These are phyloP conservation scores for Hevea brasiliensis DNA, from an alignment of 345 rosid genomes.

Conservation along the genomic window DNA sequence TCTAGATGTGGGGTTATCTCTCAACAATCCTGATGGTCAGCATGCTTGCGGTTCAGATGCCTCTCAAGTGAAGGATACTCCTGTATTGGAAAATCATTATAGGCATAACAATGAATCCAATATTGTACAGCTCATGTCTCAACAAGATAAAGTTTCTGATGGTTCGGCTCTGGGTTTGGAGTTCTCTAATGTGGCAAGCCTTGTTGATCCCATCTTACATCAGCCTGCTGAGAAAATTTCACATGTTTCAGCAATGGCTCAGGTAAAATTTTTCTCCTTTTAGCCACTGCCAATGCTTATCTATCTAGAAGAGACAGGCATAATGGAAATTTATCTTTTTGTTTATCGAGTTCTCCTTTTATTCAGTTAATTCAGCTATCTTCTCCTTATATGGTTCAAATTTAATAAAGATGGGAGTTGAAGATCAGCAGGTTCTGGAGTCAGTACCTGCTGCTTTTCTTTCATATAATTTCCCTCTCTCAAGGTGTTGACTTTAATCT, in stretches of 20 bases:
- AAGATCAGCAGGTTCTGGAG: conserved; percentile 2
- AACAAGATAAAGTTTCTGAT: conserved; percentile 12
- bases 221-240: conserved; percentile 26
- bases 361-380: background rate
- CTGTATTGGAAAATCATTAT: conserved; percentile 25
- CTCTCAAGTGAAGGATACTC: conserved; percentile 53
- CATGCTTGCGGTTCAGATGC: conserved; percentile 28
- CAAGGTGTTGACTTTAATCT: conserved; percentile 17
- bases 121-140: conserved; percentile 12
- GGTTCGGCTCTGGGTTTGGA: conserved; percentile 19
- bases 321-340: background rate
- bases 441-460: conserved; percentile 1
- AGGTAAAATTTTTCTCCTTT: conserved; percentile 36
- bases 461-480: conserved; percentile 6
- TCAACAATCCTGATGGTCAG: conserved; percentile 19
- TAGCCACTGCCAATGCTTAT: background rate
- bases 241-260: conserved; percentile 13
- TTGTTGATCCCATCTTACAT: conserved; percentile 19
- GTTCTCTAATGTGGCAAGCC: conserved; percentile 13
- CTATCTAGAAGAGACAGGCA: background rate
- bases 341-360: background rate
- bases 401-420: conserved; percentile 1
- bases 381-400: background rate
- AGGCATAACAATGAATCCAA: conserved; percentile 19
- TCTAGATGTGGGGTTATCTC: conserved; percentile 51